These are phyloP conservation scores for Blastomyces emzantsi DNA, from an alignment of 2,329 filamentous ascomycete species.

Conservation along the genomic window DNA sequence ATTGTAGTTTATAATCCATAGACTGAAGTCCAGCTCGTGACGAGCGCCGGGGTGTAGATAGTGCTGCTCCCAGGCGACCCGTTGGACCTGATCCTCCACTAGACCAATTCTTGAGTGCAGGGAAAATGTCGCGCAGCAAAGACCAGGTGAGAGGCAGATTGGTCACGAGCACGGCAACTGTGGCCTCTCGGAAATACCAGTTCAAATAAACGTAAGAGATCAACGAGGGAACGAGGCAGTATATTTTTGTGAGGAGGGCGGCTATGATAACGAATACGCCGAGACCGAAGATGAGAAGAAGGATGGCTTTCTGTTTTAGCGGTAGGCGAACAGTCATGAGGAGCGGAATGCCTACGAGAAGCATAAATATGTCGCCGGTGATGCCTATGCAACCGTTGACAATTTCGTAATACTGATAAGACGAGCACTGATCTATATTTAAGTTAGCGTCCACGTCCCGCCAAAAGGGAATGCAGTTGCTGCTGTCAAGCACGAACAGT, in stretches of 20 bases:
- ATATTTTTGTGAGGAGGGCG: constrained; percentile 43
- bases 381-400: constrained; percentile 32
- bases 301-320: constrained; percentile 36
- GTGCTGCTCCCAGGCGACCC: constrained; percentile 21
- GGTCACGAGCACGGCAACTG: constrained; percentile 40
- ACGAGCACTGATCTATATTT: constrained; percentile 32
- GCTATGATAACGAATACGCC: constrained; percentile 42
- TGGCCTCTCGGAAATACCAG: constrained; percentile 42
- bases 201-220: constrained; percentile 39
- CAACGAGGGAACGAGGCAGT: constrained; percentile 35
- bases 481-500: constrained; percentile 21
- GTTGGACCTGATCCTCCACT: constrained; percentile 28
- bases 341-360: constrained; percentile 37
- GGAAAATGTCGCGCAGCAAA: constrained; percentile 42
- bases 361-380: constrained; percentile 37
- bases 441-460: neutral
- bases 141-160: constrained; percentile 47
- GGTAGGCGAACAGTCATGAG: constrained; percentile 34
- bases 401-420: constrained; percentile 39
- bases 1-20: constrained; percentile 26
- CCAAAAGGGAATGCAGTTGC: neutral
- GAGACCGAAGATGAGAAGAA: constrained; percentile 37
- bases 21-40: constrained; percentile 20
- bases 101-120: constrained; percentile 33
- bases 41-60: neutral